Conservation (phyloP, 495 filamentous ascomycete species). For the Xylona heveae region DNA sequence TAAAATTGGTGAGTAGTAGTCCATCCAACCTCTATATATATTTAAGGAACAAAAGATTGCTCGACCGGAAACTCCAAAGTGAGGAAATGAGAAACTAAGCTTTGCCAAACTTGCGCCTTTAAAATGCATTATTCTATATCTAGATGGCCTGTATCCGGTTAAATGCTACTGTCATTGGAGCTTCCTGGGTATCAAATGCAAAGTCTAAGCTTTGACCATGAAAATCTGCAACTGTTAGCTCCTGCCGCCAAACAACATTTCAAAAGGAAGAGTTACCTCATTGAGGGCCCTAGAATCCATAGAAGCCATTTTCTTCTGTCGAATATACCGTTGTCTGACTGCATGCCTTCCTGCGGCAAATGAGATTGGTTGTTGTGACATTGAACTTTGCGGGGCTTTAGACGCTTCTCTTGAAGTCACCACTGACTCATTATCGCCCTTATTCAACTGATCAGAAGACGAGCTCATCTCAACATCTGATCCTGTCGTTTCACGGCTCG, state of each 20-base stretch:
- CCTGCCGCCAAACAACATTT: background rate
- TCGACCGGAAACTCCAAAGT: too few relatives aligned
- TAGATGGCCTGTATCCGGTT: too few relatives aligned
- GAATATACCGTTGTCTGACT: conserved; percentile 49
- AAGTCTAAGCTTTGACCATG: conserved; percentile 37
- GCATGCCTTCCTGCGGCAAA: conserved; percentile 28
- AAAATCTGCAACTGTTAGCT: conserved; percentile 38
- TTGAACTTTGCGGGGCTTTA: conserved; percentile 13
- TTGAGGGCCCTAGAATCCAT: conserved; percentile 52
- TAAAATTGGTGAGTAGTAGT: too few relatives aligned
- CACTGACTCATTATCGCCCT: conserved; percentile 10
- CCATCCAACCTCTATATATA: too few relatives aligned
- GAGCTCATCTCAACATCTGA: conserved; percentile 9
- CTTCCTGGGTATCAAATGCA: too few relatives aligned
- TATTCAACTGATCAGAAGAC: conserved; percentile 9
- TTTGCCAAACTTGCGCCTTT: too few relatives aligned
- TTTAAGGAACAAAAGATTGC: too few relatives aligned
- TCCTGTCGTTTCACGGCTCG: conserved; percentile 8
- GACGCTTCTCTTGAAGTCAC: conserved; percentile 7
- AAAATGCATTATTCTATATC: too few relatives aligned
- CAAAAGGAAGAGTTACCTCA: conserved; percentile 30
- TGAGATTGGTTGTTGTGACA: conserved; percentile 15
- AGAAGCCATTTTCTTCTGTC: conserved; percentile 54
- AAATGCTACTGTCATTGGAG: too few relatives aligned
- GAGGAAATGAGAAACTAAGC: too few relatives aligned